Base-by-base conservation (phyloP, 2,329 filamentous ascomycete species). In the Pyrenophora tritici-repentis region DNA sequence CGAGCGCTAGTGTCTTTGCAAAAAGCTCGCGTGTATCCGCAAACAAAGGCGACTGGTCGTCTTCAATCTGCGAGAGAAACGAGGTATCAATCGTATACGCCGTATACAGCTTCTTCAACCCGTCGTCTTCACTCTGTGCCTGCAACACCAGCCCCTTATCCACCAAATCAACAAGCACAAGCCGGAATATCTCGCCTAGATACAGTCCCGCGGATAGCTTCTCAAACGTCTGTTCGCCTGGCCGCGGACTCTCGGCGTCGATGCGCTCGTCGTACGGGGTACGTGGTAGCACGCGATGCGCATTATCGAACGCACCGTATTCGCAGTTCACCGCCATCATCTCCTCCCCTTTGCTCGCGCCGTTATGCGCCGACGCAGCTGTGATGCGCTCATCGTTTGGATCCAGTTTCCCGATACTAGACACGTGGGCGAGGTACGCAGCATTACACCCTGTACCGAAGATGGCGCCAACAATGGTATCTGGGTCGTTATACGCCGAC, bases 261-360 rank as follows among this genome's bases (percentile, higher is more conserved):
- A 78, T 74, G 42, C 73, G 67, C 53, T 72, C 55, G 50, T 78
- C 76, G 63, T 75, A 97, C 50, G 84, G 84, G 20, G 92, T 96
- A 47, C 86, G 84, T 10, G 92, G 92, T 10, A 97, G 86, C 47
- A 97, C 88, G 66, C 88, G 83, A 78, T 93, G 88, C 75, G 96
- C 90, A 74, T 96, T 96, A 75, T 97, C 93, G 69, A 97, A 97
- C 29, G 93, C 92, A 61, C 93, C 93, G 84, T 92, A 97, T 75
- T 97, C 93, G 79, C 92, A 97, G 81, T 97, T 97, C 79, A 97
- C 96, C 44, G 91, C 91, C 82, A 97, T 95, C 12, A 59, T 58
- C 24, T 41, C 36, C n/a, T 52, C 41, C 24, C 20, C 17, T 32
- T 37, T 16, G 42, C 35, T 3, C 31, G 13, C 8, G 6, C 22